Evolutionary conservation across 495 filamentous ascomycete species (phyloP).

Genomic region (Barbatosphaeria neglecta): DNA sequence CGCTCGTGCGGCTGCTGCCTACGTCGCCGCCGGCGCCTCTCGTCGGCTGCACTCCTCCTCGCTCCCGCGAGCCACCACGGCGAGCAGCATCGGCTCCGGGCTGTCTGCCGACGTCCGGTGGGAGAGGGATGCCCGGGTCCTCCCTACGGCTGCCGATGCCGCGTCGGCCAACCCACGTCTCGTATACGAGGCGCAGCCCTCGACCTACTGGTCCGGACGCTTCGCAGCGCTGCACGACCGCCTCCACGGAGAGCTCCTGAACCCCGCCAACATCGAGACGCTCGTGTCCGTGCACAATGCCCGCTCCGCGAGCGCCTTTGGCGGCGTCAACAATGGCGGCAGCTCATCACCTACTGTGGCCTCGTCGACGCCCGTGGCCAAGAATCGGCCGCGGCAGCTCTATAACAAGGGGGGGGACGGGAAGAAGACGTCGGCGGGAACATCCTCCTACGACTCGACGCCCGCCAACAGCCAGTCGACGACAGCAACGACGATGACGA

Average conservation of each 20-base stretch:
- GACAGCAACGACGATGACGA: background rate
- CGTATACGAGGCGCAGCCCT: constrained; percentile 17
- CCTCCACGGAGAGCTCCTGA: constrained; percentile 35
- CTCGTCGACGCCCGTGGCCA: background rate
- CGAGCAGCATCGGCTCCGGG: constrained; percentile 2
- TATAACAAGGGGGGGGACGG: too few species aligned
- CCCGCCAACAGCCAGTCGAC: too few species aligned
- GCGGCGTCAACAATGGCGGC: constrained; percentile 4
- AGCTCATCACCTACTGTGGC: background rate
- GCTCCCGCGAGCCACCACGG: constrained; percentile 6
- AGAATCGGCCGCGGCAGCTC: too few species aligned
- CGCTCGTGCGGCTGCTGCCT: too few species aligned
- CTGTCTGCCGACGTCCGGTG: constrained; percentile 5
- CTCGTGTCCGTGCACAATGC: constrained; percentile 13
- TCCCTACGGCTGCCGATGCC: background rate
- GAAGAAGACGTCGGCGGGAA: too few species aligned
- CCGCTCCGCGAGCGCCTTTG: too few species aligned
- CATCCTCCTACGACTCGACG: too few species aligned
- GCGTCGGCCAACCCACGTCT: constrained; percentile 5
- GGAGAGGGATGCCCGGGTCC: background rate
- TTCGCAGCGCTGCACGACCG: constrained; percentile 42
- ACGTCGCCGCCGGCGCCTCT: background rate
- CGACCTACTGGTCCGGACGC: constrained; percentile 45
- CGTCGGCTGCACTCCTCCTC: constrained; percentile 5
- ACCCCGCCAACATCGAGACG: constrained; percentile 10